phyloP scores from a whole-genome alignment of 805 yeast species.

The Candida methanosorbosa region DNA sequence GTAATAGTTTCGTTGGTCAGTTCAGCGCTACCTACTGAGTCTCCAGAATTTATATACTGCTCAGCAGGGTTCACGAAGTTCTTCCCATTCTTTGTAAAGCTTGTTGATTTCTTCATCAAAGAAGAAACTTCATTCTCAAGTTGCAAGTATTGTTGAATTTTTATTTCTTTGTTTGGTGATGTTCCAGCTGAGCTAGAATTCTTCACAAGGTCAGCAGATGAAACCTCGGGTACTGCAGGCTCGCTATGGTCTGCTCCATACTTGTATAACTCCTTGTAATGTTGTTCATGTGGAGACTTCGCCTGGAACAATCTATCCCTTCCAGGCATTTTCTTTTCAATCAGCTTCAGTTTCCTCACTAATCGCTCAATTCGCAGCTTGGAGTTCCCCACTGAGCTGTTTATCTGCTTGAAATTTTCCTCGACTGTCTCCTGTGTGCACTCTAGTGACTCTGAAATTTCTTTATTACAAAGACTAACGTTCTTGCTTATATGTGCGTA shows the following conservation, averaged over 20 bases:
- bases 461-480: conserved; percentile 1
- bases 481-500: neutral
- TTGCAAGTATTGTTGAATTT: conserved; percentile 1
- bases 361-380: conserved; percentile 14
- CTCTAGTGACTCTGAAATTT: neutral
- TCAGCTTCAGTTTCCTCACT: conserved; percentile 17
- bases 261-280: conserved; percentile 32
- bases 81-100: neutral
- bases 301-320: conserved; percentile 27
- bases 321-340: conserved; percentile 28
- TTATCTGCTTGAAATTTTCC: conserved; percentile 15
- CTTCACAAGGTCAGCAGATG: too few species aligned
- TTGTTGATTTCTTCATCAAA: conserved; percentile 1
- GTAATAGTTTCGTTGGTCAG: neutral
- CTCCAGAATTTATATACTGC: neutral
- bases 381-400: conserved; percentile 6
- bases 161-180: neutral
- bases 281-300: conserved; percentile 30
- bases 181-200: too few species aligned
- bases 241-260: conserved; percentile 6
- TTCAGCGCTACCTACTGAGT: neutral
- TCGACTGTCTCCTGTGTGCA: neutral
- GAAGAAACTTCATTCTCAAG: neutral
- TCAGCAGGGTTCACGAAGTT: conserved; percentile 1
- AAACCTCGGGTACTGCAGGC: too few species aligned